Conservation (phyloP, 140 eudicot species). For the Bidens hawaiensis region DNA sequence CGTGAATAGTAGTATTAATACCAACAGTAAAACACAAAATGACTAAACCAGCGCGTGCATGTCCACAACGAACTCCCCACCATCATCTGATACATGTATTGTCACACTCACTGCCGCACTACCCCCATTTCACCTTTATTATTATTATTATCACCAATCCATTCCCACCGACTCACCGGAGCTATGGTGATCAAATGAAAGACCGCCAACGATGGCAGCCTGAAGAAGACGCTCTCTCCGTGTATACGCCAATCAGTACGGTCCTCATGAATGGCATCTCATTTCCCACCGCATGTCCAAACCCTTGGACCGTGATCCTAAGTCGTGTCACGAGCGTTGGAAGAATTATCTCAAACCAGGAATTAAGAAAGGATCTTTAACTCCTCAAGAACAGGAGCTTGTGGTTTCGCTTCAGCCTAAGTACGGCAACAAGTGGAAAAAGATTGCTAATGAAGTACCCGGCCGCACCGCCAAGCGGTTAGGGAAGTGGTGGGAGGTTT, state of each 20-base stretch:
- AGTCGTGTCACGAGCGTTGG: constrained; percentile 83
- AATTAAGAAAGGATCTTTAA: constrained; percentile 66
- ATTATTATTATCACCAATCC: constrained; percentile 37
- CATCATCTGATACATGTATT: constrained; percentile 35
- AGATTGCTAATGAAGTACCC: constrained; percentile 78
- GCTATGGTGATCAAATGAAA: constrained; percentile 35
- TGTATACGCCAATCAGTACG: constrained; percentile 57
- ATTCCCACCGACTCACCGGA: constrained; percentile 15
- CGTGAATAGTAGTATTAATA: no score
- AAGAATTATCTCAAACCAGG: constrained; percentile 83
- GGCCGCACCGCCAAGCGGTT: constrained; percentile 80
- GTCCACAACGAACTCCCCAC: constrained; percentile 30
- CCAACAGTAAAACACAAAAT: constrained; percentile 31
- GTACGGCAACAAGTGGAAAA: constrained; percentile 96
- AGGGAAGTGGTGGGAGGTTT: constrained; percentile 97
- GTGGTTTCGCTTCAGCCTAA: constrained; percentile 69
- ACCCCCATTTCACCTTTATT: constrained; percentile 26
- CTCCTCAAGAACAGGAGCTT: constrained; percentile 60
- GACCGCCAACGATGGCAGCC: constrained; percentile 88
- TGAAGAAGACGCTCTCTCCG: constrained; percentile 85
- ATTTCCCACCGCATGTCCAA: constrained; percentile 62
- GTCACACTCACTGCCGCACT: constrained; percentile 28
- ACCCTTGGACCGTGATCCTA: constrained; percentile 66
- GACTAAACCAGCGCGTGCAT: constrained; percentile 49
- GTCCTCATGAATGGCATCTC: constrained; percentile 70